Conservation (phyloP, 306 rosid species). For the Ammopiptanthus mongolicus region DNA sequence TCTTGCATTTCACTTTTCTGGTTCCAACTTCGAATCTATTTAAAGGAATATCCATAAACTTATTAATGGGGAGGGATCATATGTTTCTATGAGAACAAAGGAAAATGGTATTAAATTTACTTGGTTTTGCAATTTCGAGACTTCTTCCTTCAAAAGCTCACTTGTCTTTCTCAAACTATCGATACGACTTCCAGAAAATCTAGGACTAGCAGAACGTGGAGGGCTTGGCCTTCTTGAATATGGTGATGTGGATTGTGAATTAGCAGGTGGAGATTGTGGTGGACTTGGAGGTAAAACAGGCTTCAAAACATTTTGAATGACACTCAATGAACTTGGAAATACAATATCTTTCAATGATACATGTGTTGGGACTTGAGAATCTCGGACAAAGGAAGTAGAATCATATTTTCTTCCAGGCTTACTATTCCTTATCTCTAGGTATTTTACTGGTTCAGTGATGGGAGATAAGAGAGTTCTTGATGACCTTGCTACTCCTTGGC, state of each 20-base stretch:
- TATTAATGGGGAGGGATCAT: not conserved
- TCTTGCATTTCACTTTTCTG: conserved; percentile 54
- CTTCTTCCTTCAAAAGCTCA: conserved; percentile 47
- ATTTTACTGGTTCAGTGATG: conserved; percentile 55
- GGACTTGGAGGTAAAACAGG: conserved; percentile 30
- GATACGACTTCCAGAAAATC: conserved; percentile 50
- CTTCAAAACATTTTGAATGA: conserved; percentile 47
- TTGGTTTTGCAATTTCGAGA: conserved; percentile 55
- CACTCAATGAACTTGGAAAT: conserved; percentile 66
- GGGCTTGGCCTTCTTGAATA: conserved; percentile 55
- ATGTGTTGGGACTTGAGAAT: conserved; percentile 67
- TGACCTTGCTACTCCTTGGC: conserved; percentile 39
- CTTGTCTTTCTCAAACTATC: conserved; percentile 55
- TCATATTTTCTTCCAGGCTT: conserved; percentile 30
- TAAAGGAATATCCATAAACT: conserved; percentile 19
- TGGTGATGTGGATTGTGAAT: conserved; percentile 42
- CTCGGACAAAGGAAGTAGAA: conserved; percentile 49
- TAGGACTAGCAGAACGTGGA: conserved; percentile 37
- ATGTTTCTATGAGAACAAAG: not conserved
- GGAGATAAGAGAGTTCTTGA: conserved; percentile 59
- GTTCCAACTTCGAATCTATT: conserved; percentile 55
- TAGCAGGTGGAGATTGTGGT: conserved; percentile 22
- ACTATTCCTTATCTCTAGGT: conserved; percentile 51
- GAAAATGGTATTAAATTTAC: conserved; percentile 30
- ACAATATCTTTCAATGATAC: conserved; percentile 61